Percentiles rank a stretch among this genome's conserved stretches.
These are phyloP conservation scores for Parathielavia appendiculata DNA, from an alignment of 495 filamentous ascomycete species.

Conservation along the genomic window DNA sequence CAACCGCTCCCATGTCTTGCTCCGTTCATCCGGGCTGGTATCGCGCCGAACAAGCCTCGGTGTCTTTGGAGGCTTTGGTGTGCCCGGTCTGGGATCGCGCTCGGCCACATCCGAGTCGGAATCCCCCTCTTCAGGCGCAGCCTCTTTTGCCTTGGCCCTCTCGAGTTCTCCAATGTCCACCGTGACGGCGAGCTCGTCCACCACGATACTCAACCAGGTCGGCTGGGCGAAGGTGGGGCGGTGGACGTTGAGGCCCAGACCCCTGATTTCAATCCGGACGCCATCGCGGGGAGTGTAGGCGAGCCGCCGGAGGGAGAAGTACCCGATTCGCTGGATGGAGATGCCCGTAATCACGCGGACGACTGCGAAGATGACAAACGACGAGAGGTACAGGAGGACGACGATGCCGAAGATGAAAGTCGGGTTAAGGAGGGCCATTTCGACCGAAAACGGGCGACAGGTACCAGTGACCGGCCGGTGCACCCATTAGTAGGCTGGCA, in stretches of 20 bases:
- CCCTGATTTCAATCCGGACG: conserved; percentile 80
- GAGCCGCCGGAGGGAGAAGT: conserved; percentile 82
- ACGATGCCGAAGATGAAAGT: conserved; percentile 80
- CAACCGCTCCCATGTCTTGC: conserved; percentile 72
- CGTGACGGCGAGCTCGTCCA: conserved; percentile 78
- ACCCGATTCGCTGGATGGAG: conserved; percentile 92
- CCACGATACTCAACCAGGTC: conserved; percentile 88
- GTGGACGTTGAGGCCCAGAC: conserved; percentile 80
- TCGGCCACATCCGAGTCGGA: conserved; percentile 27
- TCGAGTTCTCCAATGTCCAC: conserved; percentile 66
- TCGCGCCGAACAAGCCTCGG: conserved; percentile 22
- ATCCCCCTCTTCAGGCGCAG: conserved; percentile 24
- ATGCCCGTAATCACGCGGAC: conserved; percentile 87
- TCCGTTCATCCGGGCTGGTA: conserved; percentile 41
- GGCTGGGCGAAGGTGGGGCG: conserved; percentile 93
- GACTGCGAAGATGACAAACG: conserved; percentile 90
- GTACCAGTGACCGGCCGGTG: conserved; percentile 10
- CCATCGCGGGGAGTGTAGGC: conserved; percentile 84
- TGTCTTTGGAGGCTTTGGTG: conserved; percentile 24
- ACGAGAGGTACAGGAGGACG: conserved; percentile 80
- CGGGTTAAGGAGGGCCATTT: conserved; percentile 53
- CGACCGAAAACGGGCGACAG: conserved; percentile 21
- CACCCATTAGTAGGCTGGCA: conserved; percentile 14
- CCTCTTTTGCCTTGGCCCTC: conserved; percentile 33
- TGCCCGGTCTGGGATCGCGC: conserved; percentile 18